phyloP scores from a whole-genome alignment of 2,329 filamentous ascomycete genomes.

The Teratosphaeriaceae sp. region DNA sequence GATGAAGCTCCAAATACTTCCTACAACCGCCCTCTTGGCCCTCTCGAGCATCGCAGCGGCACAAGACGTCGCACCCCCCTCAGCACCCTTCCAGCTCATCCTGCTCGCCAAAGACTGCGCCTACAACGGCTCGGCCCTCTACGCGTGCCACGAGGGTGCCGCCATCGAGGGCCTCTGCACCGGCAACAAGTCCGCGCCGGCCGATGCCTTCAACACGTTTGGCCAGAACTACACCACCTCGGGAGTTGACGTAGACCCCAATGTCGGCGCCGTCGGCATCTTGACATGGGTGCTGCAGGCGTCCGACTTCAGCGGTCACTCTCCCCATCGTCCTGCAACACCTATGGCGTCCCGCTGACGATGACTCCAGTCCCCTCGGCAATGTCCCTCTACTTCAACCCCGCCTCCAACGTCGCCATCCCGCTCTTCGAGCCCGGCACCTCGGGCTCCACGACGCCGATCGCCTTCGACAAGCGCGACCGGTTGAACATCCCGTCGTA shows the following conservation, averaged over 20 bases:
- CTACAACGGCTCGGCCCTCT: slow-evolving; percentile 33
- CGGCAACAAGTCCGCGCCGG: slow-evolving; percentile 7
- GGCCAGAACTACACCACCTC: slow-evolving; percentile 17
- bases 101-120: slow-evolving; percentile 33
- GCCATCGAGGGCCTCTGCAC: slow-evolving; percentile 43
- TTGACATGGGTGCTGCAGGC: slow-evolving; percentile 23
- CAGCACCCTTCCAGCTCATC: slow-evolving; percentile 39
- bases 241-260: slow-evolving; percentile 12
- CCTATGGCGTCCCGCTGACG: too few species aligned
- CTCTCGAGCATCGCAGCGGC: slow-evolving; percentile 25
- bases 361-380: slow-evolving; percentile 13
- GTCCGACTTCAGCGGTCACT: slow-evolving; percentile 22
- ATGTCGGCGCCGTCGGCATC: slow-evolving; percentile 30
- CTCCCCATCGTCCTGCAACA: too few species aligned
- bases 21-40: slow-evolving; percentile 11
- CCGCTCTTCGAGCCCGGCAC: slow-evolving; percentile 36
- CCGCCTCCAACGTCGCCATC: slow-evolving; percentile 36
- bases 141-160: slow-evolving; percentile 43
- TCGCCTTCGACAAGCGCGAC: slow-evolving; percentile 36
- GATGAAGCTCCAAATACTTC: not conserved
- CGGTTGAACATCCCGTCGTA: slow-evolving; percentile 35
- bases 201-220: slow-evolving; percentile 8
- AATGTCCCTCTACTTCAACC: slow-evolving; percentile 31
- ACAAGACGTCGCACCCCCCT: slow-evolving; percentile 31
- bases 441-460: slow-evolving; percentile 17